Conservation (phyloP, 2,329 filamentous ascomycete genomes). For the Cladosporium phlei region DNA sequence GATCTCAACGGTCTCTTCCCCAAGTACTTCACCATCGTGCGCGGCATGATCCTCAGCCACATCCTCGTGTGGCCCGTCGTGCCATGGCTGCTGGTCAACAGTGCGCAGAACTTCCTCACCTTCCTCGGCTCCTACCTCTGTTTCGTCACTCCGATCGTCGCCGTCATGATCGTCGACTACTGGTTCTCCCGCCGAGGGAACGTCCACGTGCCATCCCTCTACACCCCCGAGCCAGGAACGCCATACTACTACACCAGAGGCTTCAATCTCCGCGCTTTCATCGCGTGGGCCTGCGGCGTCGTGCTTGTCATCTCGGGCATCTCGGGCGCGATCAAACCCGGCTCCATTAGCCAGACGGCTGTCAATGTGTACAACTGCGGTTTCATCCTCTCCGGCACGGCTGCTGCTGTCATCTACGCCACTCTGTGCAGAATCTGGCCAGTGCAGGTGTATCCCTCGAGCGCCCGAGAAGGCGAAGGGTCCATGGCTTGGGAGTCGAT, state of each 20-base stretch:
- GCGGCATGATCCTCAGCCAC: conserved; percentile 40
- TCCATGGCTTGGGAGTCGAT: conserved; percentile 20
- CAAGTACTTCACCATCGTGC: conserved; percentile 39
- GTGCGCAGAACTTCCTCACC: conserved; percentile 38
- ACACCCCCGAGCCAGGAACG: conserved; percentile 19
- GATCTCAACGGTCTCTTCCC: conserved; percentile 42
- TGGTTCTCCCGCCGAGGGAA: conserved; percentile 38
- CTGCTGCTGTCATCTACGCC: conserved; percentile 17
- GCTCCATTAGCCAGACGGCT: conserved; percentile 18
- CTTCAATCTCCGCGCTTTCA: conserved; percentile 20
- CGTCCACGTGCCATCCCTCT: conserved; percentile 38
- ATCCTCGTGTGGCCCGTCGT: conserved; percentile 35
- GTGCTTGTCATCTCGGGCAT: conserved; percentile 21
- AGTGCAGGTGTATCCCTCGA: conserved; percentile 20
- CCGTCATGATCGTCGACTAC: conserved; percentile 40
- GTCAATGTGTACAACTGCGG: conserved; percentile 23
- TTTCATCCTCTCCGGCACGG: conserved; percentile 19
- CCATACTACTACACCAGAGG: conserved; percentile 22
- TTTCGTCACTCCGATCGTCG: conserved; percentile 40
- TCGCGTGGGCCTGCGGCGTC: conserved; percentile 21
- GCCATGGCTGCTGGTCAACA: conserved; percentile 42
- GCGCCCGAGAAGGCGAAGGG: conserved; percentile 13
- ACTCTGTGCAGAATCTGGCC: conserved; percentile 17
- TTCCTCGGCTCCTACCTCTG: conserved; percentile 41
- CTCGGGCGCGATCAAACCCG: conserved; percentile 17